Conservation (phyloP, 345 rosid genomes). For the Linum usitatissimum region DNA sequence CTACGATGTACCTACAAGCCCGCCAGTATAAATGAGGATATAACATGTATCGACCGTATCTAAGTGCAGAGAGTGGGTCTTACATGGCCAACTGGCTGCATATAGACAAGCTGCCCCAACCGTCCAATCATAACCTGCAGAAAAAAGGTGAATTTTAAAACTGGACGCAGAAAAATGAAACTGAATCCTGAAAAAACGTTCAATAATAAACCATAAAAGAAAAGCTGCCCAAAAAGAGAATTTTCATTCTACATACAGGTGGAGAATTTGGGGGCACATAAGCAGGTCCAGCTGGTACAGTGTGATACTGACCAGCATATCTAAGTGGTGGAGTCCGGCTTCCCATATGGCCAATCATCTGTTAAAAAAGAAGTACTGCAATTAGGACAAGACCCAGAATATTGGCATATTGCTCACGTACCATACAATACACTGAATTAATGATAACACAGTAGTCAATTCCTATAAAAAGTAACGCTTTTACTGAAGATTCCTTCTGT, state of each 20-base stretch:
- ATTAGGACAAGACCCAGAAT: background rate
- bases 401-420: background rate
- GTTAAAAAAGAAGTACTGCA: conserved; percentile 14
- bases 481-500: background rate
- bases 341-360: conserved; percentile 50
- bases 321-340: conserved; percentile 51
- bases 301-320: conserved; percentile 51
- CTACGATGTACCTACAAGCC: background rate
- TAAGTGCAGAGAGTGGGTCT: conserved; percentile 16
- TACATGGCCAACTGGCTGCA: conserved; percentile 75
- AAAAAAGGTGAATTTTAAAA: conserved; percentile 9
- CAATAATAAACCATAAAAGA: background rate
- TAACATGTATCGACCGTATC: background rate
- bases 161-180: conserved; percentile 3
- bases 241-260: conserved; percentile 32
- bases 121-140: conserved; percentile 61
- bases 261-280: conserved; percentile 54
- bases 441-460: background rate
- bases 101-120: conserved; percentile 54
- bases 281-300: conserved; percentile 49
- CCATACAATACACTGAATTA: background rate
- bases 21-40: background rate
- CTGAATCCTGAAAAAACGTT: background rate
- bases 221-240: background rate
- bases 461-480: background rate